Evolutionary conservation across 768 basidiomycete species (phyloP).

Genomic region (Phaeotremella fagi): DNA sequence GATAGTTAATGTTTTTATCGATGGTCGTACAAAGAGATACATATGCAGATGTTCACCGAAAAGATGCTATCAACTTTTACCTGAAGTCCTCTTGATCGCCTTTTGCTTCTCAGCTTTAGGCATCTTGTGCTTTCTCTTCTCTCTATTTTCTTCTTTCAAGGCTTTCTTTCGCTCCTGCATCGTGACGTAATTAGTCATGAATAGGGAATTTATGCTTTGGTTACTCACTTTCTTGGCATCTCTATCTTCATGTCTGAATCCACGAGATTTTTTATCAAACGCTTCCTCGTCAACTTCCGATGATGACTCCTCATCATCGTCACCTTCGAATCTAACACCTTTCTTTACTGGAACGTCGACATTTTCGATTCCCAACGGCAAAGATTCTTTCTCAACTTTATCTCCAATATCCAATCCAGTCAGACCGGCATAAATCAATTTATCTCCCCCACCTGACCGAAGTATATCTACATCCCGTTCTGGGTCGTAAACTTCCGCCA

Average conservation of each 20-base stretch:
- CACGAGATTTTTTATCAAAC: constrained; percentile 62
- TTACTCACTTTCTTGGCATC: constrained; percentile 75
- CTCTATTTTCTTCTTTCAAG: constrained; percentile 76
- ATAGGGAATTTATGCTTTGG: too few relatives aligned
- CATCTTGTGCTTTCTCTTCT: constrained; percentile 87
- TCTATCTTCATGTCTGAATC: constrained; percentile 88
- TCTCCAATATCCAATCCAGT: constrained; percentile 60
- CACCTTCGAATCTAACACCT: constrained; percentile 20
- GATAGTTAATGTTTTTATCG: too few relatives aligned
- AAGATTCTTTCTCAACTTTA: constrained; percentile 9
- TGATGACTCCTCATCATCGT: constrained; percentile 13
- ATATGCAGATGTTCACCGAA: too few relatives aligned
- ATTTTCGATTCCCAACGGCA: constrained; percentile 1
- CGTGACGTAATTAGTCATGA: neutral
- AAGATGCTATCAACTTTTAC: neutral
- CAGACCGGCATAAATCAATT: constrained; percentile 79
- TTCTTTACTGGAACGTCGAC: constrained; percentile 24
- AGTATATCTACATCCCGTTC: constrained; percentile 83
- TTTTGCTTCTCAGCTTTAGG: constrained; percentile 92
- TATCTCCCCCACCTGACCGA: constrained; percentile 62
- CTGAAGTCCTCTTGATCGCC: constrained; percentile 58
- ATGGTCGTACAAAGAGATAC: too few relatives aligned
- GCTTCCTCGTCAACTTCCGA: constrained; percentile 45
- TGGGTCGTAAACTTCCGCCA: constrained; percentile 90
- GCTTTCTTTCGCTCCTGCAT: constrained; percentile 83